phyloP scores from a whole-genome alignment of 768 basidiomycete genomes.

The Phanerochaete sordida region DNA sequence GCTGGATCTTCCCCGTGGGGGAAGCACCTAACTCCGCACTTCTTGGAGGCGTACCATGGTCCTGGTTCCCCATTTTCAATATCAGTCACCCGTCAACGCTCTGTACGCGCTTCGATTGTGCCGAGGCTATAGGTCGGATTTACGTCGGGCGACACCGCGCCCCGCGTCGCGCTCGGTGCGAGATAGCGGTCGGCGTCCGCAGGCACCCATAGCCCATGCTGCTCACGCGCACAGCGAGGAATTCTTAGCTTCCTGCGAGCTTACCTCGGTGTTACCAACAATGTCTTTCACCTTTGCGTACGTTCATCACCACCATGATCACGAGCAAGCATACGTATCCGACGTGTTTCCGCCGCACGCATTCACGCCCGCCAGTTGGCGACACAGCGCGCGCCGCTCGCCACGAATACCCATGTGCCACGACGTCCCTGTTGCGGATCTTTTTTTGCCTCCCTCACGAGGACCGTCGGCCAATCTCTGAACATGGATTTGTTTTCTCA shows the following conservation, averaged over 20 bases:
- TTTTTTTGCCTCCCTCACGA: conserved; percentile 7
- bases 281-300: background rate
- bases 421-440: background rate
- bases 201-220: background rate
- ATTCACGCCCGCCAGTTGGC: background rate
- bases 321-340: conserved; percentile 19
- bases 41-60: background rate
- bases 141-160: conserved; percentile 5
- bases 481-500: conserved; percentile 3
- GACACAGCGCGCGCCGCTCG: background rate
- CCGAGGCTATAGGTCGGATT: conserved; percentile 14
- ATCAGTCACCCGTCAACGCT: background rate
- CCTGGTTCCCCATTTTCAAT: background rate
- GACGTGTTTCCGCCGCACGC: conserved; percentile 21
- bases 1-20: background rate
- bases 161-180: background rate
- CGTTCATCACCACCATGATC: conserved; percentile 12
- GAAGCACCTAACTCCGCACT: background rate
- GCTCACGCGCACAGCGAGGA: background rate
- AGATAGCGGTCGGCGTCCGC: background rate
- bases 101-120: background rate
- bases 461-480: conserved; percentile 8
- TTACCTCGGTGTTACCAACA: conserved; percentile 9
- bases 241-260: background rate
- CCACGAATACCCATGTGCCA: conserved; percentile 7